These are phyloP conservation scores for Blastocystis sp. DNA, from an alignment of 352 stramenopile genomes.

Conservation along the genomic window DNA sequence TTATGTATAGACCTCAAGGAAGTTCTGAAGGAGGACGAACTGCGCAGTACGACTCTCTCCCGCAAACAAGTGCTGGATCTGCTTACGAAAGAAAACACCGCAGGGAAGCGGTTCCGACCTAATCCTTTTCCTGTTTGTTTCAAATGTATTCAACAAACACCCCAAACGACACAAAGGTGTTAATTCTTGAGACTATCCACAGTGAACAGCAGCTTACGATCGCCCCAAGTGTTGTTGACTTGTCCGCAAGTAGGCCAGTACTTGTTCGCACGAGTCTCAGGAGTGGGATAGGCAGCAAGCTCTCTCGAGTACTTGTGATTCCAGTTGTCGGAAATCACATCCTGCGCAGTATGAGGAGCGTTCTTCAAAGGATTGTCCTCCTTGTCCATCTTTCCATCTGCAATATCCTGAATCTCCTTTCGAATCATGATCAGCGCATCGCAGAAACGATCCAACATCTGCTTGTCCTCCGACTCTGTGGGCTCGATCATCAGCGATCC, in stretches of 20 bases:
- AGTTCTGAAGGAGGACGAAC: neutral
- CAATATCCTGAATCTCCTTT: conserved; percentile 92
- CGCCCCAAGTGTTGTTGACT: conserved; percentile 96
- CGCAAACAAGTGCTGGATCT: neutral
- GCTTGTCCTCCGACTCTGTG: conserved; percentile 94
- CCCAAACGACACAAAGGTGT: neutral
- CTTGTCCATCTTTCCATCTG: conserved; percentile 78
- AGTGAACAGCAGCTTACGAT: conserved; percentile 90
- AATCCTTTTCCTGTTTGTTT: neutral
- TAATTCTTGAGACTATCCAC: conserved; percentile 45
- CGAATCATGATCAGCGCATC: conserved; percentile 89
- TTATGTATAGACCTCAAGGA: neutral
- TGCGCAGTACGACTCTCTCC: neutral
- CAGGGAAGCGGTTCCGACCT: neutral
- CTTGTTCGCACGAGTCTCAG: conserved; percentile 87
- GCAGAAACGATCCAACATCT: conserved; percentile 92
- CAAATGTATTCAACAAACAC: neutral
- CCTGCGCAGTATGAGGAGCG: conserved; percentile 90
- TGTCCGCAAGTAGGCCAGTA: conserved; percentile 93
- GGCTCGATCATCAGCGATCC: conserved; percentile 98
- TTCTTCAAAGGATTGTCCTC: conserved; percentile 83
- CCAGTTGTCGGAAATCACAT: conserved; percentile 84
- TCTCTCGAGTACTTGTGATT: conserved; percentile 85
- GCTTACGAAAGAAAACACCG: neutral
- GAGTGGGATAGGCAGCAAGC: conserved; percentile 84